Base-by-base conservation (phyloP, 768 basidiomycete species). In the Tulasnella sp. region DNA sequence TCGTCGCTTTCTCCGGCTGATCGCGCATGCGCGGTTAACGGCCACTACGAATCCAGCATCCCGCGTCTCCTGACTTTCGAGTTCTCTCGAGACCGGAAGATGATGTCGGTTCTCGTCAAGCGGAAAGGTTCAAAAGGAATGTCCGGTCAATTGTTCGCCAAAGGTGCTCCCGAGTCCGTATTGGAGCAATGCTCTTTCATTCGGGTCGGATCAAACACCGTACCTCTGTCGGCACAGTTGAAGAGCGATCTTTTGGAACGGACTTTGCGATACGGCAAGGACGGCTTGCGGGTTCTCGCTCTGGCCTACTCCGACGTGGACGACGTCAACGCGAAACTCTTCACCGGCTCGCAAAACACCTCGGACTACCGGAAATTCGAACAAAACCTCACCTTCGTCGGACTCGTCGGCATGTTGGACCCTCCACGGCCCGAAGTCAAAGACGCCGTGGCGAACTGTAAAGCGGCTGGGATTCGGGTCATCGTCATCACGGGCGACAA, bases 401-500 rank as follows among this genome's bases (percentile, higher is more conserved):
- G 95, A 18, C 87, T 99, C 70, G 95, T 97, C 78, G 97, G 94
- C 77, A 99, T 99, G 98, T 89, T 97, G 61, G 97, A 99, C 82
- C 97, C 97, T 29, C 97, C 97, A 6, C 92, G 97, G 39, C 96
- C 97, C 5, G 97, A 98, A 85, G 98, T 96, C 55, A 88, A 88
- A 42, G 87, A 84, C 46, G 96, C 98, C 15, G 90, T 99, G 39
- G 93, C 91, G 44, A 95, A 94, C 83, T 98, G 96, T 86, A 90
- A 87, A 81, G 91, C 93, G 20, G 97, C 96, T 10, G 97, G 97
- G 20, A 97, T 99, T 81, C 89, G 96, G 51, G 95, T 98, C 69
- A 91, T 99, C 81, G 97, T 97, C 82, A 97, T 99, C 83, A 99
- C 97, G 3, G 97, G 97, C 57, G 97, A 99, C 85, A 98, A 98